A percentile compares a stretch with the other conserved stretches of the same genome.
Conservation (phyloP, 805 yeast species). For the Vanderwaltozyma polyspora region DNA sequence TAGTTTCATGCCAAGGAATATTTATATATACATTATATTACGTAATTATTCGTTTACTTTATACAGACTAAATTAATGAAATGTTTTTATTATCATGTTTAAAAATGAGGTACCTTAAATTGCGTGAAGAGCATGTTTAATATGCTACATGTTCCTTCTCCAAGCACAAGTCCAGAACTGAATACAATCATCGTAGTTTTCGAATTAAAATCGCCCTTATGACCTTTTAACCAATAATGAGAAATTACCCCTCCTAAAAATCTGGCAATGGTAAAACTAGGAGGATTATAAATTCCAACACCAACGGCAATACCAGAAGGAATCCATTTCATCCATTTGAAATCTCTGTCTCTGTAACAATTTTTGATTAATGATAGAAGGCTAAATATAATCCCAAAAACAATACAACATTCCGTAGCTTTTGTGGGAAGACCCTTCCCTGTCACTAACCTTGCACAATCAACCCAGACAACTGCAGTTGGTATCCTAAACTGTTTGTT, state of each 20-base stretch:
- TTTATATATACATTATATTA: too few relatives aligned
- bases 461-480: conserved; percentile 94
- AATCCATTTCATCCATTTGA: conserved; percentile 37
- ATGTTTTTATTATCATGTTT: background rate
- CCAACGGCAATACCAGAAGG: conserved; percentile 98
- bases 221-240: conserved; percentile 40
- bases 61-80: background rate
- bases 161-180: conserved; percentile 84
- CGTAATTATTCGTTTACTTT: background rate
- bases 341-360: conserved; percentile 34
- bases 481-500: conserved; percentile 76
- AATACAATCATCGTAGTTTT: conserved; percentile 73
- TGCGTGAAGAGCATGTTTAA: conserved; percentile 69
- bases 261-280: conserved; percentile 87
- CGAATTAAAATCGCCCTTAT: conserved; percentile 32
- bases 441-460: conserved; percentile 84
- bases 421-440: conserved; percentile 83
- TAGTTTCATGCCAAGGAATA: background rate
- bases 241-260: conserved; percentile 78
- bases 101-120: conserved; percentile 50
- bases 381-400: conserved; percentile 61
- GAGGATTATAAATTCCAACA: conserved; percentile 87
- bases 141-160: conserved; percentile 86
- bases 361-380: conserved; percentile 54
- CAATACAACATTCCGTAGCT: conserved; percentile 48